A percentile compares a stretch with the other conserved stretches of the same genome.
Conservation (phyloP, 2,329 filamentous ascomycete species). For the Cladosporium colombiae region DNA sequence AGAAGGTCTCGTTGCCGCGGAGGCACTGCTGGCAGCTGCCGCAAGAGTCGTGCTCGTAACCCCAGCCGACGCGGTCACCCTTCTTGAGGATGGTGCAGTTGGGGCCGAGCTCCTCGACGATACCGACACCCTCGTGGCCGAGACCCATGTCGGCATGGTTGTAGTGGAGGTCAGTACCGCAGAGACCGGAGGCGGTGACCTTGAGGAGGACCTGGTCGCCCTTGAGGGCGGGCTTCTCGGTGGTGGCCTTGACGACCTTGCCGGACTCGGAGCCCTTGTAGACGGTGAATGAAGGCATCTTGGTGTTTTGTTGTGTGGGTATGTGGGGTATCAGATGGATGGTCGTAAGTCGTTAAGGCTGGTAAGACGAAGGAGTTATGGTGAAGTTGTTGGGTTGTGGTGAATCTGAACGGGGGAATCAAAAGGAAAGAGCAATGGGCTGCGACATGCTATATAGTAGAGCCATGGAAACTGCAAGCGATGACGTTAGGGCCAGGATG, state of each 20-base stretch:
- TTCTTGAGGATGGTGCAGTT: conserved; percentile 50
- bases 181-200: conserved; percentile 67
- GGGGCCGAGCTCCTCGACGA: conserved; percentile 52
- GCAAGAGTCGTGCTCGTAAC: conserved; percentile 50
- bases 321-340: not conserved
- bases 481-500: conserved; percentile 16
- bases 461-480: not conserved
- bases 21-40: conserved; percentile 49
- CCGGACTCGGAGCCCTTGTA: conserved; percentile 64
- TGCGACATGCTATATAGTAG: conserved; percentile 11
- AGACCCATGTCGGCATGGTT: conserved; percentile 47
- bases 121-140: conserved; percentile 58
- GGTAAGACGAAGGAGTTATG: not conserved
- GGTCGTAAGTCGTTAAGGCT: conserved; percentile 18
- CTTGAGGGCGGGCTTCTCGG: conserved; percentile 48
- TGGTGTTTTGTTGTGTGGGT: conserved; percentile 17
- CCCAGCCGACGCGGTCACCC: conserved; percentile 55
- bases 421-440: not conserved
- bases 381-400: not conserved
- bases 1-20: conserved; percentile 48
- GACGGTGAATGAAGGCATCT: conserved; percentile 56
- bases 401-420: not conserved
- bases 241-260: conserved; percentile 54
- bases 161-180: conserved; percentile 58
- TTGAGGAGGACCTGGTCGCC: conserved; percentile 62